Percentiles rank a stretch among this genome's conserved stretches.
These are phyloP conservation scores for Trichophyton schoenleinii DNA, from an alignment of 2,329 filamentous ascomycete species.

Conservation along the genomic window DNA sequence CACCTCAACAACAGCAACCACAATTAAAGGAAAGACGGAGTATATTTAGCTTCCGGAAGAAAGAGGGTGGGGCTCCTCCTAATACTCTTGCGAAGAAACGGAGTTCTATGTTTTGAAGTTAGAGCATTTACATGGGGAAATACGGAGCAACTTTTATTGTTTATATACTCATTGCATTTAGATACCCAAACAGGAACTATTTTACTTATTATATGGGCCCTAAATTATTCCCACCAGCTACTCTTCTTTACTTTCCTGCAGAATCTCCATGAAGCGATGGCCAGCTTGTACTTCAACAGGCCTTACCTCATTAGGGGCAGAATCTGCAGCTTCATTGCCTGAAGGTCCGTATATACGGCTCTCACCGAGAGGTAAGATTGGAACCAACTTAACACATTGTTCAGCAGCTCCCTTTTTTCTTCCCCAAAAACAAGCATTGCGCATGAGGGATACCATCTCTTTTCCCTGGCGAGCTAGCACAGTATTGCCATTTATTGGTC, in stretches of 20 bases:
- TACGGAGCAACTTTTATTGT: not conserved
- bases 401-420: conserved; percentile 29
- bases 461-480: conserved; percentile 27
- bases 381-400: conserved; percentile 21
- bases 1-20: conserved; percentile 9
- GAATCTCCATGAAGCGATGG: conserved; percentile 8
- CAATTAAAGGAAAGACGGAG: conserved; percentile 31
- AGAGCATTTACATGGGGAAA: not conserved
- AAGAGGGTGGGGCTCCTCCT: conserved; percentile 16
- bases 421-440: conserved; percentile 33
- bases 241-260: not conserved
- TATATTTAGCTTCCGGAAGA: conserved; percentile 33
- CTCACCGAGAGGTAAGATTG: not conserved
- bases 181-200: not conserved
- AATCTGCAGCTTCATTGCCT: not conserved
- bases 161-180: not conserved
- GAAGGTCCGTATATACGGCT: not conserved
- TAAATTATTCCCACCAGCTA: not conserved
- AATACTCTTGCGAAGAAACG: conserved; percentile 33
- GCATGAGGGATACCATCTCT: conserved; percentile 33
- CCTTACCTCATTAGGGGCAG: not conserved
- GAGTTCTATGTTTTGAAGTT: conserved; percentile 32
- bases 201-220: not conserved
- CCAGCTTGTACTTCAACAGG: conserved; percentile 11
- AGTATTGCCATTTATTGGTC: conserved; percentile 13